Evolutionary conservation across 202 grass and related monocot genomes (phyloP).

Genomic region (Setaria italica): DNA sequence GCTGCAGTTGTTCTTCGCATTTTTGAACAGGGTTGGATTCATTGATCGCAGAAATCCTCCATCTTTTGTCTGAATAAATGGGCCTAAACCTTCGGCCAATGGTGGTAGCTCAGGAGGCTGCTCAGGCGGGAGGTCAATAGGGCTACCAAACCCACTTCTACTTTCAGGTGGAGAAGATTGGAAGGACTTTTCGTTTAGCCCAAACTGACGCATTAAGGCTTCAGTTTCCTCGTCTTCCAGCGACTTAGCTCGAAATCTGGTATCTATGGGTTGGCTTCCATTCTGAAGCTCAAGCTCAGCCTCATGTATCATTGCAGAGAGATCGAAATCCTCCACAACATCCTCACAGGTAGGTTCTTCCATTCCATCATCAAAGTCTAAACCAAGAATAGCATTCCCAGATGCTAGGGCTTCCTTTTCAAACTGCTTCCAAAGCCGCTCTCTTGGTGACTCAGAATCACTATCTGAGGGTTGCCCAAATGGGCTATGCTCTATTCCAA

Average conservation of each 20-base stretch:
- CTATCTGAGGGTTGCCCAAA: slow-evolving; percentile 67
- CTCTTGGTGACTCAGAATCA: slow-evolving; percentile 84
- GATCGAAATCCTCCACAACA: slow-evolving; percentile 62
- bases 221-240: slow-evolving; percentile 90
- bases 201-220: slow-evolving; percentile 84
- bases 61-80: slow-evolving; percentile 90
- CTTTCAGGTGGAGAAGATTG: slow-evolving; percentile 69
- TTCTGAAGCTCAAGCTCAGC: slow-evolving; percentile 79
- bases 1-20: slow-evolving; percentile 83
- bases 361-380: slow-evolving; percentile 54
- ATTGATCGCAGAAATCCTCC: slow-evolving; percentile 91
- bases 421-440: slow-evolving; percentile 89
- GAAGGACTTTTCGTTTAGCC: slow-evolving; percentile 76
- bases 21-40: slow-evolving; percentile 74
- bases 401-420: slow-evolving; percentile 83
- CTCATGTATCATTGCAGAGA: slow-evolving; percentile 69
- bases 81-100: slow-evolving; percentile 72
- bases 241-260: slow-evolving; percentile 67
- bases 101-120: slow-evolving; percentile 65
- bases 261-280: slow-evolving; percentile 45
- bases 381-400: slow-evolving; percentile 68
- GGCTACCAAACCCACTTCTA: slow-evolving; percentile 74
- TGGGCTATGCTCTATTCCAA: slow-evolving; percentile 78
- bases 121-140: slow-evolving; percentile 71
- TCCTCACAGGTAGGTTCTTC: slow-evolving; percentile 57